Percentiles rank a stretch among this genome's conserved stretches.
Evolutionary conservation across 305 asterid species (phyloP).

Genomic region (Solanum chacoense): DNA sequence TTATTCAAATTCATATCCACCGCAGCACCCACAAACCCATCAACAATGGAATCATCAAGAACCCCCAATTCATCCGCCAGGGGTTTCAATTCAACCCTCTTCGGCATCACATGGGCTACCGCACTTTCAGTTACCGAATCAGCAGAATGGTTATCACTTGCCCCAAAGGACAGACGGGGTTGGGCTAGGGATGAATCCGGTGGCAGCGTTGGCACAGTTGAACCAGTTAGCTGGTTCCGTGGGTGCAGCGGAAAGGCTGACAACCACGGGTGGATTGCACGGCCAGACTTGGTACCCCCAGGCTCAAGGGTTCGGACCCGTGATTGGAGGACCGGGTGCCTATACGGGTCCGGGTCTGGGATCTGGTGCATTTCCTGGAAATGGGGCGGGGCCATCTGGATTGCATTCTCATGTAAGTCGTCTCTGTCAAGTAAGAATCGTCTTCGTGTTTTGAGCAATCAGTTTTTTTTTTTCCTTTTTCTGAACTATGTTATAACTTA

Average conservation of each 20-base stretch:
- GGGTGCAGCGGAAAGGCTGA: neutral
- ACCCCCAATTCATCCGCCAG: neutral
- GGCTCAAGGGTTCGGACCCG: neutral
- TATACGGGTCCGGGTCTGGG: neutral
- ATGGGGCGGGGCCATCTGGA: neutral
- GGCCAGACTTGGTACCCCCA: neutral
- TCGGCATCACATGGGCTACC: neutral
- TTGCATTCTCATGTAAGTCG: neutral
- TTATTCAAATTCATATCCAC: neutral
- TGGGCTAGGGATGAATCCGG: neutral
- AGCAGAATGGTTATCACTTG: constrained; percentile 3
- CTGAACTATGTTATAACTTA: neutral
- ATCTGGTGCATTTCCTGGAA: neutral
- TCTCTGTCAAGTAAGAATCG: neutral
- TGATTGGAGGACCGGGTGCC: neutral
- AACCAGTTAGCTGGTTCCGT: neutral
- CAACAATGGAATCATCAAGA: neutral
- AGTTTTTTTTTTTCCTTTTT: neutral
- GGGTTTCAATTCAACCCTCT: neutral
- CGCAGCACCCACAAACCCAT: neutral
- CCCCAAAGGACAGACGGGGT: neutral
- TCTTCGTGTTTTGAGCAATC: neutral
- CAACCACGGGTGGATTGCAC: neutral
- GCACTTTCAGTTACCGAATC: neutral
- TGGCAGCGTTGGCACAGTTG: neutral